Conservation (phyloP, 345 rosid genomes). For the Lenwebbia sp. region DNA sequence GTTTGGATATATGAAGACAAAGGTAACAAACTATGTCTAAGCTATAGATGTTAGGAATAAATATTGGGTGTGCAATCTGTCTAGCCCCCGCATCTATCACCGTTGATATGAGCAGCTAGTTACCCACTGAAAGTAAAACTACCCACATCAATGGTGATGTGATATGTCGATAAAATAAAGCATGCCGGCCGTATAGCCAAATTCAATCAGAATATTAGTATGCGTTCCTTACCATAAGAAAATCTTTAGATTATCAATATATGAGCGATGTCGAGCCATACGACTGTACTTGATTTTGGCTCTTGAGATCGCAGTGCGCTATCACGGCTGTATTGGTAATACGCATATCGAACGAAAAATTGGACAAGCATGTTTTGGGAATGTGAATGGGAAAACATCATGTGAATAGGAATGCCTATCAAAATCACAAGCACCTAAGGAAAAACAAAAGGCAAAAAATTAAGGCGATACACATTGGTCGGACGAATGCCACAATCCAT, state of each 20-base stretch:
- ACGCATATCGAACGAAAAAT: neutral
- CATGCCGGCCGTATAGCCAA: accelerated
- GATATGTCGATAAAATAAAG: neutral
- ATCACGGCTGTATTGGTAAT: neutral
- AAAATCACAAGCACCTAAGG: neutral
- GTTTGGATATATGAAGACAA: neutral
- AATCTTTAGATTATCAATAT: neutral
- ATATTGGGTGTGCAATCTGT: accelerated
- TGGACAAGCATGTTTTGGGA: too few species aligned
- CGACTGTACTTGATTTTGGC: neutral
- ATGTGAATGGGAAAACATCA: neutral
- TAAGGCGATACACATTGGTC: neutral
- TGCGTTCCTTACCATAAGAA: neutral
- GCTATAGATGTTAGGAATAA: neutral
- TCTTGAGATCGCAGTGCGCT: neutral
- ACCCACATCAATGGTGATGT: neutral
- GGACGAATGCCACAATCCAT: neutral
- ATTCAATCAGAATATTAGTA: neutral
- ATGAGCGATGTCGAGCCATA: neutral
- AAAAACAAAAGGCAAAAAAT: too few species aligned
- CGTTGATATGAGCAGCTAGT: neutral
- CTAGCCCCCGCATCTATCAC: neutral
- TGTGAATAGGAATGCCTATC: neutral
- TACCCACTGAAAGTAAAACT: neutral
- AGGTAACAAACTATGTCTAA: neutral